phyloP scores from a whole-genome alignment of 148 eudicot species.

The Cornus kousa region DNA sequence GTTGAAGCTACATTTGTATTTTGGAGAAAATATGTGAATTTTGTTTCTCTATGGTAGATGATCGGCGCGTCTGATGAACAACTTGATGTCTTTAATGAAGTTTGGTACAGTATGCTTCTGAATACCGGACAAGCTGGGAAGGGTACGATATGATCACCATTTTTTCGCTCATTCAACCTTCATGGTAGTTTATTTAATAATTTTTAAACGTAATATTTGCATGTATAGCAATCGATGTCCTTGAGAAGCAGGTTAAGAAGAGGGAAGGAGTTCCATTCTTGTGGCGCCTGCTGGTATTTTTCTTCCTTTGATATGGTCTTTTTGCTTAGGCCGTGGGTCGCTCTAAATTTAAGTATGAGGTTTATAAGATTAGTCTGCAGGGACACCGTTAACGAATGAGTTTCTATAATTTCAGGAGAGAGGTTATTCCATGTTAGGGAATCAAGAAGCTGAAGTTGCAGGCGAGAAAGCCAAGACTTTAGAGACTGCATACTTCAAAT shows the following conservation, averaged over 20 bases:
- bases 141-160: constrained; percentile 34
- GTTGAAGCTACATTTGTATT: neutral
- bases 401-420: constrained; percentile 51
- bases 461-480: constrained; percentile 52
- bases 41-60: constrained; percentile 33
- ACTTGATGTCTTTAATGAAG: constrained; percentile 79
- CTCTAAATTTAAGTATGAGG: neutral
- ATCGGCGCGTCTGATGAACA: constrained; percentile 97
- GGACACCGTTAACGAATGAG: neutral
- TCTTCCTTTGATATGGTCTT: neutral
- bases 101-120: constrained; percentile 64
- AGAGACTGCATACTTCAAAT: constrained; percentile 52
- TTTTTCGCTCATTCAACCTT: neutral
- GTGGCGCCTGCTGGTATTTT: constrained; percentile 76
- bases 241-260: constrained; percentile 47
- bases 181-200: neutral
- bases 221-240: constrained; percentile 50
- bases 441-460: constrained; percentile 48
- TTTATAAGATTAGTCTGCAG: neutral
- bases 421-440: constrained; percentile 46
- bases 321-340: neutral
- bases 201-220: neutral
- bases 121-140: constrained; percentile 57
- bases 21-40: neutral
- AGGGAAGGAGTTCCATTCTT: constrained; percentile 70